Evolutionary conservation across 225 moss, liverwort and hornwort species (phyloP), one percentile per base, ranked within the genome.

Genomic region (Sphagnum tenellum): DNA sequence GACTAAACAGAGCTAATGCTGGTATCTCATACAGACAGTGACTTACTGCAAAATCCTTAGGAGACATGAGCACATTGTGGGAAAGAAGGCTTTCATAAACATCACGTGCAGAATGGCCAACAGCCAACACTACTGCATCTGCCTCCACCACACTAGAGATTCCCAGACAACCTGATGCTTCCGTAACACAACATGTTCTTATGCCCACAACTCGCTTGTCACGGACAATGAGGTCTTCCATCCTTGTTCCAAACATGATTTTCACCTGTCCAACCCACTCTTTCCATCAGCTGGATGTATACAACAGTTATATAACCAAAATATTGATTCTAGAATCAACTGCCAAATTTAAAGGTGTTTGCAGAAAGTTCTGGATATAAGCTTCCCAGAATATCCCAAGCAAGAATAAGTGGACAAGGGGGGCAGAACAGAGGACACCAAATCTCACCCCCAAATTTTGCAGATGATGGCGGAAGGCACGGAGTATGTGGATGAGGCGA

Each of bases 21-120:
- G 29, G 29, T 29, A 29, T 29, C 29, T 29, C 29, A 29, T 29
- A 29, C 29, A 29, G 29, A 29, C 0, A 29, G 1, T 29, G 45
- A 75, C 84, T 73, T 76, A 96, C 93, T 51, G 98, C 98, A 63
- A 93, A 98, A 56, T 90, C 89, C 69, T 98, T 98, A 5, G 83
- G 72, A 55, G 79, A 83, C 98, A 98, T 79, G 67, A 69, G 75
- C 47, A 98, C 93, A 68, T 88, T 89, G 75, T 93, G 90, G 72
- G 67, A 73, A 5, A 68, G 79, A 45, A 98, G 85, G 58, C 69
- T 87, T 59, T 90, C 82, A 73, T 93, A 93, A 5, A 98, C 90
- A 73, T 98, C 98, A 67, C 98, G 98, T 45, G 98, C 89, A 56
- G 93, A 98, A 67, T 98, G 98, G 57, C 98, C 98, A 64, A 98